Base-by-base conservation (phyloP, 306 rosid genomes). In the Prunus salicina region DNA sequence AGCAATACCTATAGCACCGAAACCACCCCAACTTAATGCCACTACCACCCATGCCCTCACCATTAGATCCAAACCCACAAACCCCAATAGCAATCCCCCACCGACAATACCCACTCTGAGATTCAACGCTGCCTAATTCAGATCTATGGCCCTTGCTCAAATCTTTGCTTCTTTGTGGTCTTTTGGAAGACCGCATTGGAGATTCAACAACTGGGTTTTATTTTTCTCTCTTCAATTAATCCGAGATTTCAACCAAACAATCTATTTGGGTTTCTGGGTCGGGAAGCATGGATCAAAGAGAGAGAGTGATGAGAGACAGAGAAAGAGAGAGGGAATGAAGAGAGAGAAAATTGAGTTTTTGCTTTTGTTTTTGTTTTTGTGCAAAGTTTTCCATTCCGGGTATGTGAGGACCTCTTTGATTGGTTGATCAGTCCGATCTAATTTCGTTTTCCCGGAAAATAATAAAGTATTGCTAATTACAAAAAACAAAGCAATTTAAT, bases 61-160 rank as follows among this genome's bases (percentile, higher is more conserved):
- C 97, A 91, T 91, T 86, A 88, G 91, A 90, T 88, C 92, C 87
- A 70, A 81, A 38, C 82, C 78, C 80, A 58, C 89, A 45, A 61
- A 80, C 81, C 73, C 79, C 38, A 71, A 78, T 77, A 62, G 78
- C 34, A 80, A 80, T 76, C 76, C 65, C 79, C 81, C 79, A 81
- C 84, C 78, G 78, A 78, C 85, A 77, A 70, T 81, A 77, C 74
- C 83, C 73, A 30, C 56, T 71, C 69, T 64, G 25, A 61, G 76
- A 80, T 65, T 57, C 49, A 2, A 67, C 20, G 70, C 19, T 14
- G 69, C 65, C 66, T 34, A 69, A 65, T 73, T 80, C 78, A 77
- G 87, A 90, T 86, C 90, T 75, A 32, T 43, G 16, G 14, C 74
- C 71, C 30, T 73, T 73, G 73, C 82, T 85, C 81, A 71, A 76